Evolutionary conservation across 495 filamentous ascomycete species (phyloP), one percentile per base, ranked within the genome.

Genomic region (Aspergillus ellipticus): DNA sequence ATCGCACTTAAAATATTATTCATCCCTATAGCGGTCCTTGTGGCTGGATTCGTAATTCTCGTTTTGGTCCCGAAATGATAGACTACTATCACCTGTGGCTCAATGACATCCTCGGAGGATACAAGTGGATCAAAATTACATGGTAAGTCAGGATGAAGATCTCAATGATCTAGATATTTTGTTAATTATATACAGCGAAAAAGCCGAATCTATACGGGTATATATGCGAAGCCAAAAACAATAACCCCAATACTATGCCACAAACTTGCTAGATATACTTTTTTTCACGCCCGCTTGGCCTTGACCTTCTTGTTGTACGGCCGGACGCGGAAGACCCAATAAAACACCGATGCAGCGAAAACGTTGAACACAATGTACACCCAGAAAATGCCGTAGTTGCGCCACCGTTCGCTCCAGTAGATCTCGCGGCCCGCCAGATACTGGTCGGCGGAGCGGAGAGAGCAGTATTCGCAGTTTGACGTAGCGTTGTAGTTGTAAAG

Each of bases 351-450:
- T 0, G 78, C 78, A 10, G 69, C 57, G 17, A 68, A 66, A 33
- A 79, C 63, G 47, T 81, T 75, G 53, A 81, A 78, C 0, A 63
- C 53, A 35, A 80, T 73, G 50, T 76, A 81, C 11, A 67, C 74
- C 73, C 76, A 82, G 13, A 77, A 66, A 17, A 81, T 69, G 0
- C 78, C 79, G 55, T 70, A 82, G 55, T 82, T 79, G 8, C 66
- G 51, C 66, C 66, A 69, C 9, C 64, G 55, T 0, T 65, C 42
- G 1, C 19, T 21, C 28, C 56, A 89, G 11, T 42, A 54, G 43
- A 80, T 77, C 16, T 64, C 60, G 0, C 64, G 60, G 0, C 43
- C 24, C 0, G 60, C 68, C 6, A 80, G 48, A 35, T 67, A 77
- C 58, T 77, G 62, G 55, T 81, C 74, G 0, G 76, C 72, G 21